Evolutionary conservation across 108 stramenopile genomes (phyloP), one percentile per base, ranked within the genome.

Genomic region (Thalassiosira profunda): DNA sequence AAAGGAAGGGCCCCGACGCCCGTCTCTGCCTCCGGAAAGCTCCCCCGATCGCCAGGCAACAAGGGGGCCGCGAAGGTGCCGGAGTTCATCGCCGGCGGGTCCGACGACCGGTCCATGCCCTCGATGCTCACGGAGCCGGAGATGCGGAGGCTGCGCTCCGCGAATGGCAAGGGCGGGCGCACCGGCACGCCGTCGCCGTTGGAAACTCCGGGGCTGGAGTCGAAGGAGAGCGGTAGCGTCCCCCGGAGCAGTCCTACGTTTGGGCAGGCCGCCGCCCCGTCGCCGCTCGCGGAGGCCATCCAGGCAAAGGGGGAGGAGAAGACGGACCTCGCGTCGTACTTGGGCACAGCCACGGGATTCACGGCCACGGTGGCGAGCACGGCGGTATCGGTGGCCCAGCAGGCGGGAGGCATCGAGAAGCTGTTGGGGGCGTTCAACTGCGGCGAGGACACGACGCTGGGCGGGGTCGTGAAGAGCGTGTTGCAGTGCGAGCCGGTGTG

Each of bases 101-200:
- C 30, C 51, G 71, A 72, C 10, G 71, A 46, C 0, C 45, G 17
- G 17, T 63, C 61, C 17, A 52, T 63, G 15, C 42, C 71, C 7
- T 72, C 71, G 3, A 35, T 54, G 3, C 29, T 72, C 23, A 72
- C 71, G 26, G 71, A 72, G 37, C 60, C 60, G 53, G 60, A 61
- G 2, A 33, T 63, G 7, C 12, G n/a, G 9, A 42, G 3, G 3
- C n/a, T 12, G 4, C 0, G 10, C 21, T 40, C 12, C 43, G 11
- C 59, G 29, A 8, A 17, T 48, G 34, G 33, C 30, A 4, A 12
- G 37, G n/a, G n/a, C n/a, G n/a, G n/a, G n/a, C n/a, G n/a, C n/a
- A n/a, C n/a, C n/a, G n/a, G n/a, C n/a, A n/a, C n/a, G n/a, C n/a
- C n/a, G n/a, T n/a, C n/a, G n/a, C n/a, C n/a, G n/a, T n/a, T n/a